Evolutionary conservation across 192 early-diverging fungal genomes (phyloP), one percentile per base, ranked within the genome.

Genomic region (Podochytrium sp.): DNA sequence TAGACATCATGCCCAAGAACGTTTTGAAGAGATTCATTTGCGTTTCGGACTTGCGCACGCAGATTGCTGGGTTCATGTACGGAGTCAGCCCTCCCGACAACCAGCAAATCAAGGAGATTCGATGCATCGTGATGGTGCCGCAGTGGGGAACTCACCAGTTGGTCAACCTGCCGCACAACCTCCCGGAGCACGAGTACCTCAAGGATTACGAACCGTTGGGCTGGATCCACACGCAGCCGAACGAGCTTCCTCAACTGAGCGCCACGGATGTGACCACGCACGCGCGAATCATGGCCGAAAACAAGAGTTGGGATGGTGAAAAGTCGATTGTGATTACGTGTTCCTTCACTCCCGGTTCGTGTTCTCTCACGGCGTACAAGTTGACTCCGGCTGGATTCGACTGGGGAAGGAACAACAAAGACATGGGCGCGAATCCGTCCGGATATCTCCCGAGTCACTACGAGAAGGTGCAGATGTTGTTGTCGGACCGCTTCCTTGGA

Each of bases 1-100:
- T n/a, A n/a, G n/a, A n/a, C n/a, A 93, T 99, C 29, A 69, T 99
- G 80, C 96, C 97, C 37, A 98, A 99, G 93, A 99, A 99, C 75
- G 82, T 99, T 39, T 87, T 99, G 39, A 95, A 96, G 84, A 85
- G 93, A n/a, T 97, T 99, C 71, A 97, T 99, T 70, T 92, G 91
- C 29, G 89, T 98, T 53, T 90, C 94, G 4, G 97, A 99, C 78
- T 83, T 97, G 57, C 91, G 96, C 32, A 97, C 95, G 1, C 96
- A 99, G 85, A 90, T 99, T 74, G 92, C 96, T 6, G 97, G 93
- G 6, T 98, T 94, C 78, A 79, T 99, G 76, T 99, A 95, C 73
- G 97, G 97, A 81, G 86, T 94, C 30, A 92, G 91, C 42, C 95
- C 96, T 32, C 83, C 89, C 25, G 95, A 93, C 77, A 93, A 92